phyloP scores from a whole-genome alignment of 179 eudicot genomes.

The Corrigiola litoralis region DNA sequence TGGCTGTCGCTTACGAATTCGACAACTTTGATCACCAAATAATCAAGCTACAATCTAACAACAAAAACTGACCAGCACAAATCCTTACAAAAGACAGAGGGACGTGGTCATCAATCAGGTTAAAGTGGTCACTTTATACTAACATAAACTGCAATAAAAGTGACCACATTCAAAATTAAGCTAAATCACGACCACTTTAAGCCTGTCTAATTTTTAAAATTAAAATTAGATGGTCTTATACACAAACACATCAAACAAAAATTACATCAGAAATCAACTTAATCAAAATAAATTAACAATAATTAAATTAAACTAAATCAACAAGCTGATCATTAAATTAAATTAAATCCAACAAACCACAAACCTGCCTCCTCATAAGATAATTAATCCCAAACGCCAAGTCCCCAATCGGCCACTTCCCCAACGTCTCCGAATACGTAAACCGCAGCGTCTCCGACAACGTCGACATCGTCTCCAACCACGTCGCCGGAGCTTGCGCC shows the following conservation, averaged over 20 bases:
- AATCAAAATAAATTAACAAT: not conserved
- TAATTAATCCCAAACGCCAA: constrained; percentile 93
- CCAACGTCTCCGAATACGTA: constrained; percentile 84
- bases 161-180: not conserved
- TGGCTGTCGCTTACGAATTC: no score
- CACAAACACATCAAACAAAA: no score
- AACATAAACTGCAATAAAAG: not conserved
- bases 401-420: constrained; percentile 95
- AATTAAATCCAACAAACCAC: not conserved
- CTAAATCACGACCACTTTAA: not conserved
- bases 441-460: constrained; percentile 80
- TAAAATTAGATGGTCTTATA: no score
- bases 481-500: constrained; percentile 93
- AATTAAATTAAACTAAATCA: not conserved
- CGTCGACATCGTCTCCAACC: constrained; percentile 76
- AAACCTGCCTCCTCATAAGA: constrained; percentile 79
- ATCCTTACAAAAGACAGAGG: no score
- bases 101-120: no score
- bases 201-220: no score
- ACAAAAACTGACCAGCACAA: no score
- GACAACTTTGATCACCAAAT: no score
- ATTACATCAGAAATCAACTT: no score
- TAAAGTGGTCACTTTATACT: no score
- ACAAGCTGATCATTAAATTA: no score
- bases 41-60: no score